Base-by-base conservation (phyloP, 768 basidiomycete genomes). In the Tulasnella sp. region DNA sequence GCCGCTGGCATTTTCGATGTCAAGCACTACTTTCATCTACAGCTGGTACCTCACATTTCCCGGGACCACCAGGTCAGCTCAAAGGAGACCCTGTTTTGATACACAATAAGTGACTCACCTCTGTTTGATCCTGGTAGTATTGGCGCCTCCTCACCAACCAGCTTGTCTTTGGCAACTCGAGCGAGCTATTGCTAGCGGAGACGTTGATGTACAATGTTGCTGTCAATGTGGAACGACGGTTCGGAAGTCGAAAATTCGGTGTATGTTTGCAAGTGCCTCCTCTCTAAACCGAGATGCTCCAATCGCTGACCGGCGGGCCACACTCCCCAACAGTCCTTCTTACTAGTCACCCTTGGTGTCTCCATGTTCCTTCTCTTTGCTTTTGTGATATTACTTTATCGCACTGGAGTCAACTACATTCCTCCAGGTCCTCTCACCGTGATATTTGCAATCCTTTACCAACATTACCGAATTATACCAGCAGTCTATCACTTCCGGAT, bases 1-100 rank as follows among this genome's bases (percentile, higher is more conserved):
- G 84, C 91, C 8, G 92, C 89, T 72, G 93, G 94, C 0, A 85
- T 97, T 44, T 93, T 96, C 84, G 96, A 96, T 83, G 87, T 95
- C 83, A 97, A 97, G 85, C 93, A 96, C 83, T 94, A 96, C 85
- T 89, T 96, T 81, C 94, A 96, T 85, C 88, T 98, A 2, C 96
- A 96, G 92, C 90, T 97, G 58, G 90, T 94, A 28, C 96, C 96
- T 2, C 96, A 98, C 85, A 89, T 98, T 74, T 95, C 94, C n/a
- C 91, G 90, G 77, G 90, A 97, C 85, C 93, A 95, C 84, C 96
- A 97, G 89, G 96, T 95, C 87, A 75, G 85, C 82, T 60, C 40
- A 73, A 79, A 72, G 34, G 50, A 81, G 77, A 80, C 77, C 28
- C 75, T 75, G 41, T 76, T 76, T 20, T 75, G 77, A 24, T 42